Base-by-base conservation (phyloP, 139 green algal genomes). In the Chlamydomonas sp. region DNA sequence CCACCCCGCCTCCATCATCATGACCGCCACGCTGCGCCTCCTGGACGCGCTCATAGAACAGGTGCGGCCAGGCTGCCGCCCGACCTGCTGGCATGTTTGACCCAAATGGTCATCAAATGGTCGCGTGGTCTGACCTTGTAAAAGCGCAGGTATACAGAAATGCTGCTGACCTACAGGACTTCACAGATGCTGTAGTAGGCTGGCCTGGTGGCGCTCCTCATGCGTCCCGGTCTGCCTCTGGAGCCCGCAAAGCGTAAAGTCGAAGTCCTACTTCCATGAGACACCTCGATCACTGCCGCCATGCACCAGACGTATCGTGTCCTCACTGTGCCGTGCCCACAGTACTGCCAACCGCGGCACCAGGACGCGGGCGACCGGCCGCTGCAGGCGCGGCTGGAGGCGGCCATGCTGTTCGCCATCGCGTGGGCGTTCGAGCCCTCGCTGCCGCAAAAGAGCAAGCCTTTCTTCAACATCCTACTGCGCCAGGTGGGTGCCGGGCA, bases 401-500 rank as follows among this genome's bases (percentile, higher is more conserved):
- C 85, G 1, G 80, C 85, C 62, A 80, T 88, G n/a, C 74, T 90
- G 59, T 87, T 89, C 57, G 16, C 89, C 57, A 66, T 87, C 18
- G 85, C 89, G n/a, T 92, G 89, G 89, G 76, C 85, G 31, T 92
- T 92, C 71, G 89, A 92, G 85, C 81, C 89, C 0, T 90, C 77
- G 61, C 85, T 92, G 81, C 80, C 84, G 2, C 12, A 15, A 9
- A 92, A 92, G 81, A 81, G 76, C 61, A 59, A 81, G 2, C 80
- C 89, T 69, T 92, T 92, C 72, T 90, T 92, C 85, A 92, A 92
- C 80, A 92, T 92, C 85, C 85, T 92, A n/a, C 77, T 92, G 14
- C 67, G 83, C 67, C 83, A 87, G 83, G 83, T 81, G 82, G 1
- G 80, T 8, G 66, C 66, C 66, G 31, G 31, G 31, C 31, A 49